Evolutionary conservation across 192 early-diverging fungal genomes (phyloP), one percentile per base, ranked within the genome.

Genomic region (Entomortierella lignicola): DNA sequence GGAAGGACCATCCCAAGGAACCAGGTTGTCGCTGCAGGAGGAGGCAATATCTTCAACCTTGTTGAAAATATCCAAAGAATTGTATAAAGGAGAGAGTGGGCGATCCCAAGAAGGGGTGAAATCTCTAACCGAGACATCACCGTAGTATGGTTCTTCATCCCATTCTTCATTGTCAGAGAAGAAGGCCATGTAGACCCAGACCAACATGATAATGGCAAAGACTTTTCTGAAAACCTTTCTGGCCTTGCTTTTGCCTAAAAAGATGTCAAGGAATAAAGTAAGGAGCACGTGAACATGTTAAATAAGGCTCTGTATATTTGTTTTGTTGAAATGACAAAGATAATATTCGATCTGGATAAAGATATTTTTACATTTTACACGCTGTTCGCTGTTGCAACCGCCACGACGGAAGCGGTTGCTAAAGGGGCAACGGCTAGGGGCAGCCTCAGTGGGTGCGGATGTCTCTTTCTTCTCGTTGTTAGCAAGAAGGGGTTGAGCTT

Each of bases 161-260:
- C 3, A 4, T n/a, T 53, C 27, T 8, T 54, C 10, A 26, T 61
- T 27, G 32, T 61, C 60, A 21, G 48, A 50, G 39, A 63, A 63
- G 73, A 77, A 52, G 34, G 50, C 39, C 18, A 50, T 26, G 44
- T 53, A 59, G 61, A 52, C 34, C 54, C 60, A 63, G 47, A 69
- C 26, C 8, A 52, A 8, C 34, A 64, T n/a, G 4, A 37, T 20
- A 52, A 60, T 54, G 7, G 44, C 37, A 21, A 74, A 43, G 25
- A 61, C 0, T 10, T 41, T 52, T 11, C 66, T 53, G 66, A 77
- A 69, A 31, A 69, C n/a, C 30, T 51, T 69, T 48, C 52, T 32
- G 0, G 55, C 66, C 66, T 64, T 68, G 44, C 44, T 18, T 34
- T 63, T 77, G 66, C 72, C 72, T 77, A 63, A 32, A 21, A 34